Percentiles rank a stretch among this genome's conserved stretches.
Evolutionary conservation across 1,284 basidiomycete genomes (phyloP).

Genomic region (Salmacisia buchloeana): DNA sequence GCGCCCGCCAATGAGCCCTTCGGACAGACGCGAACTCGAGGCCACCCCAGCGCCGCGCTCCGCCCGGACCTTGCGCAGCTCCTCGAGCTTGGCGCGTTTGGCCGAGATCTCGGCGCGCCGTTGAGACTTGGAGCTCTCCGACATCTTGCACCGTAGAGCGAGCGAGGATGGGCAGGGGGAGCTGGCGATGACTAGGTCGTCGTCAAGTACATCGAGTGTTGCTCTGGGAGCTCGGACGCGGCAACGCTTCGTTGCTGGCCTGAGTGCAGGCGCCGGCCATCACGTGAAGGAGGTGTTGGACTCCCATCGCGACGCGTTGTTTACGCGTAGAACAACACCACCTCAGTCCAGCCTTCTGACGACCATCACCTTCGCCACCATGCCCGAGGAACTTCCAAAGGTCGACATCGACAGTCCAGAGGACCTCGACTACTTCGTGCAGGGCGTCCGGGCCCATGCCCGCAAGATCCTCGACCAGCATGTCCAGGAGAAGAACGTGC

Average conservation of each 20-base stretch:
- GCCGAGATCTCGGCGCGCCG: constrained; percentile 80
- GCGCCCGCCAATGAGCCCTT: constrained; percentile 18
- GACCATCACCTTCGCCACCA: not conserved
- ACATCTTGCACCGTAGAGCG: too few relatives aligned
- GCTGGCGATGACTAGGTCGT: too few relatives aligned
- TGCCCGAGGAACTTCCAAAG: constrained; percentile 13
- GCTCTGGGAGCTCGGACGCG: too few relatives aligned
- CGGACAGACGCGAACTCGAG: constrained; percentile 3
- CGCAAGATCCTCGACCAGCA: not conserved
- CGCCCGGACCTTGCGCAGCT: constrained; percentile 67
- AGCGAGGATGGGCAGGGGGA: too few relatives aligned
- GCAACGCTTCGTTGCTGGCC: too few relatives aligned
- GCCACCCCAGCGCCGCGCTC: constrained; percentile 59
- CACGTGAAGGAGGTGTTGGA: too few relatives aligned
- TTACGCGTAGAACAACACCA: too few relatives aligned
- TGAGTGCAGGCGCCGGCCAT: too few relatives aligned
- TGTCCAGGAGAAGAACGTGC: not conserved
- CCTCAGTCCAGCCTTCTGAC: too few relatives aligned
- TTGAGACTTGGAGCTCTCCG: constrained; percentile 36
- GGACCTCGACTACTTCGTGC: constrained; percentile 10
- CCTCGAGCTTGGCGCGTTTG: constrained; percentile 80
- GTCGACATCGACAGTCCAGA: constrained; percentile 10
- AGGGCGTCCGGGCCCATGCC: constrained; percentile 9
- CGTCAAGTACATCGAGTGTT: too few relatives aligned
- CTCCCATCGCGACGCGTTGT: too few relatives aligned